Base-by-base conservation (phyloP, 202 grass and related monocot species). In the Zizania palustris region DNA sequence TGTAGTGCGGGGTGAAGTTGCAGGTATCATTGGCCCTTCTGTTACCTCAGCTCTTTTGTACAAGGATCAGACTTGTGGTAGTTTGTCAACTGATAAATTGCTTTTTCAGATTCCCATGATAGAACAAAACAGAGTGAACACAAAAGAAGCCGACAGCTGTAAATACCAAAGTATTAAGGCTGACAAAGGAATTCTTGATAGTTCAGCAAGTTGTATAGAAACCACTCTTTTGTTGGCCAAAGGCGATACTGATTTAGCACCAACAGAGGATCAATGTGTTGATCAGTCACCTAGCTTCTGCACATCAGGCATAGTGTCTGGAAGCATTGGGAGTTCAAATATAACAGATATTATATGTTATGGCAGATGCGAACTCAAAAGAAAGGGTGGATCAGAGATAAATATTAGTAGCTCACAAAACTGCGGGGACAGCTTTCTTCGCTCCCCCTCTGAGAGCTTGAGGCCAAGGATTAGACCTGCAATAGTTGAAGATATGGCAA, bases 401-500 rank as follows among this genome's bases (percentile, higher is more conserved):
- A 74, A 79, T 44, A 72, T 48, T 41, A 72, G 46, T 36, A 80
- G 44, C 41, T 54, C 67, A 37, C 60, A 66, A 53, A 87, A 51
- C 67, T 9, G 22, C 42, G 76, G 63, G 69, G 79, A 63, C 64
- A 82, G 68, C 64, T 99, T 96, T 82, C 45, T 82, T 19, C 89
- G 92, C 11, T 81, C 91, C 35, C 96, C 96, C 1, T 99, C 87
- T 56, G 96, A 99, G 69, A 91, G 92, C 53, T 79, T 99, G 75
- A 90, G 92, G 66, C 92, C 92, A 43, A 88, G 91, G 76, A 72
- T 15, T 70, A 69, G 38, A 54, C 51, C 69, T 74, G 66, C 46
- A 37, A 28, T 72, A 40, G 60, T 69, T 3, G 83, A 90, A 80
- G 78, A 84, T 28, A 42, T 58, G 22, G 46, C 8, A 34, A 11